Evolutionary conservation across 129 eudicot species (phyloP), one percentile per base, ranked within the genome.

Genomic region (Saussurea involucrata): DNA sequence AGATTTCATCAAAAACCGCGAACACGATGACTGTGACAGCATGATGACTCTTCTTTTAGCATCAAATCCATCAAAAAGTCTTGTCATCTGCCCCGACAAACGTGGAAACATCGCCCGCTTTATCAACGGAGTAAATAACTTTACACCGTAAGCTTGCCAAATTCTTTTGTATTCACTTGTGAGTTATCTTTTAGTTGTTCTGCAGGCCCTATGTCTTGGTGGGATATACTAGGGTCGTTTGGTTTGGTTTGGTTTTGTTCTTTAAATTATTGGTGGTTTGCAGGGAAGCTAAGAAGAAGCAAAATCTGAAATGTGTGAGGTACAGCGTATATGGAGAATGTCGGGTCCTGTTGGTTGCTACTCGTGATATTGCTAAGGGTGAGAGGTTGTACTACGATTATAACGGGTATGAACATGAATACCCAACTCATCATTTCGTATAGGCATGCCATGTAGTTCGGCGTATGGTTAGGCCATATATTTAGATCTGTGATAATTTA

Each of bases 41-140:
- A 69, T 93, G 97, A 93, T 93, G 98, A 93, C 98, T 49, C 98
- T 93, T 75, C 91, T 93, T 27, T 76, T 87, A 29, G 92, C 98
- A 37, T 82, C 80, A 11, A 77, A 90, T 66, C 86, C 95, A 21
- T 81, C 87, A 4, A 77, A 85, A 37, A 93, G 95, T 75, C 95
- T 93, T 46, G 86, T 93, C 89, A 74, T 95, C 78, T 90, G 97
- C 77, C 97, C 97, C 13, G 98, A 93, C 63, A 90, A 91, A 78
- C 95, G 91, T 42, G 97, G 97, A 75, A 93, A 93, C 82, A 85
- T 93, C 70, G 89, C 98, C 49, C 97, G 98, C 0, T 93, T 93
- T 74, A 84, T 93, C 63, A 93, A 82, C 37, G 98, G 98, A 82
- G 88, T 93, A 60, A 93, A 93, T 85, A 90, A 93, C 73, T 85